phyloP scores from a whole-genome alignment of 2,329 filamentous ascomycete genomes.

The Aspergillus flavus region DNA sequence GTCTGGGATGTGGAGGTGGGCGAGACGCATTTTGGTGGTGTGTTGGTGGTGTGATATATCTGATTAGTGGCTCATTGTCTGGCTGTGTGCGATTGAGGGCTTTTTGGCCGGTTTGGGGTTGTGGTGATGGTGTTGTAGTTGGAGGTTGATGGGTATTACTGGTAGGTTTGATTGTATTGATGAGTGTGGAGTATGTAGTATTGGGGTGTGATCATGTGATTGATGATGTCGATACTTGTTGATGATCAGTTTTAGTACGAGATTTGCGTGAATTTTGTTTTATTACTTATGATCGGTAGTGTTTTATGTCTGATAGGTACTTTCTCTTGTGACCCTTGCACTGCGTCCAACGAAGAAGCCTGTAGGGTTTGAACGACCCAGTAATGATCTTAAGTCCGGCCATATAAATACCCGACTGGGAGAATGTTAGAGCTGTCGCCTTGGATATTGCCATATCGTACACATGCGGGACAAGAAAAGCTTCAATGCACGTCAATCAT shows the following conservation, averaged over 20 bases:
- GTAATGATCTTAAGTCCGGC: neutral
- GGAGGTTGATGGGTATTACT: slow-evolving; percentile 1
- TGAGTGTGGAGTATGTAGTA: neutral
- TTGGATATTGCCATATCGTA: neutral
- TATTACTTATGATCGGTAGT: neutral
- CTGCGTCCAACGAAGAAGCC: too few species aligned
- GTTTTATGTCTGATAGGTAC: neutral
- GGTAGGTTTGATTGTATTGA: neutral
- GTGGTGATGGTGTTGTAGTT: neutral
- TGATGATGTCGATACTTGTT: neutral
- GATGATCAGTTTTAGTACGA: neutral
- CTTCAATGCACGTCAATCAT: slow-evolving; percentile 4
- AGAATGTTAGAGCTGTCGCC: neutral
- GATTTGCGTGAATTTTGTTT: neutral
- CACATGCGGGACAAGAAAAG: neutral
- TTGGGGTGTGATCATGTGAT: slow-evolving; percentile 9
- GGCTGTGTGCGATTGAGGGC: neutral
- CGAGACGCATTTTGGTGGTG: slow-evolving; percentile 51
- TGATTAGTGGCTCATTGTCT: neutral
- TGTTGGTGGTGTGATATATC: neutral
- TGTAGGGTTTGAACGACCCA: neutral
- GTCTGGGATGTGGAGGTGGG: slow-evolving; percentile 62
- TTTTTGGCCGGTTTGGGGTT: neutral
- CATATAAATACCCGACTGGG: neutral
- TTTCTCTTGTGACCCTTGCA: neutral